These are phyloP conservation scores for Colletotrichum incanum DNA, from an alignment of 2,329 filamentous ascomycete species.

Conservation along the genomic window DNA sequence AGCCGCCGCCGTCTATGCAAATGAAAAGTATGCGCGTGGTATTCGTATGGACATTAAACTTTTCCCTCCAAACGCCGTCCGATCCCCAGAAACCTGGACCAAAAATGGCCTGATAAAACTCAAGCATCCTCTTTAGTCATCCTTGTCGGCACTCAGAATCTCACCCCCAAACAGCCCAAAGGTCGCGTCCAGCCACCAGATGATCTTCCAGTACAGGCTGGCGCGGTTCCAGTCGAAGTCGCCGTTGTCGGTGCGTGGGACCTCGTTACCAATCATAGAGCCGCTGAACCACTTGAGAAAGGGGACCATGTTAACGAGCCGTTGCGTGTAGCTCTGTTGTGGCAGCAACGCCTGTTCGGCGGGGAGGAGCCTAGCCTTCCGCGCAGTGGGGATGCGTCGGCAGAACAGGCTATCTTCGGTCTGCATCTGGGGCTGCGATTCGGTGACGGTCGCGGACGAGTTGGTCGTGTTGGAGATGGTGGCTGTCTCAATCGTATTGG, in stretches of 20 bases:
- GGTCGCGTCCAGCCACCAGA: conserved; percentile 74
- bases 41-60: conserved; percentile 17
- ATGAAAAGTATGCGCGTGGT: conserved; percentile 8
- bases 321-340: conserved; percentile 76
- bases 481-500: conserved; percentile 71
- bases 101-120: too few species aligned
- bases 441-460: conserved; percentile 60
- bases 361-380: conserved; percentile 75
- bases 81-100: not conserved
- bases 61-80: conserved; percentile 24
- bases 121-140: conserved; percentile 60
- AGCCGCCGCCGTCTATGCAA: not conserved
- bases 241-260: conserved; percentile 80
- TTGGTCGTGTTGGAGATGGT: conserved; percentile 61
- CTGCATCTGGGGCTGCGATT: conserved; percentile 49
- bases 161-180: conserved; percentile 74
- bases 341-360: conserved; percentile 80
- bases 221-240: conserved; percentile 83
- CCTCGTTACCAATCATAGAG: conserved; percentile 81
- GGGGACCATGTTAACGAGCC: conserved; percentile 76
- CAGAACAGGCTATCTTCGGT: conserved; percentile 64
- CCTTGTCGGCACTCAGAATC: conserved; percentile 71
- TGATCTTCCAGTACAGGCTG: conserved; percentile 78
- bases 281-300: conserved; percentile 81
- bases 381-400: conserved; percentile 77